Percentiles rank a stretch among this genome's conserved stretches.
These are phyloP conservation scores for Aegle marmelos DNA, from an alignment of 345 rosid genomes.

Conservation along the genomic window DNA sequence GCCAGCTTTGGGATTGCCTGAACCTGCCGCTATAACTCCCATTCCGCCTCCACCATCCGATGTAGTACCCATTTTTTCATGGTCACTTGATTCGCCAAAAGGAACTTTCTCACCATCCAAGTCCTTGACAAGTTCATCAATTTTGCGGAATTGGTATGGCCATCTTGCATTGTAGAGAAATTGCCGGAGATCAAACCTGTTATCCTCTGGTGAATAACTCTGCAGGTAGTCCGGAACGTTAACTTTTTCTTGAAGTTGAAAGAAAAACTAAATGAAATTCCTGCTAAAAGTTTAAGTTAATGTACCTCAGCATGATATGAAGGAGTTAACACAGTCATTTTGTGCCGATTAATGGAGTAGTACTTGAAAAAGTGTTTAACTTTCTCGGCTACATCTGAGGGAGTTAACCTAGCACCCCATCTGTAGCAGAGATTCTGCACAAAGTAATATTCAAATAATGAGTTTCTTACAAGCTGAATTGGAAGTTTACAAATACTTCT, in stretches of 20 bases:
- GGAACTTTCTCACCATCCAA: conserved; percentile 58
- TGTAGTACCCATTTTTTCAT: neutral
- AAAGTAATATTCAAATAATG: neutral
- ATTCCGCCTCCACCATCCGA: conserved; percentile 26
- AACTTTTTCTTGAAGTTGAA: neutral
- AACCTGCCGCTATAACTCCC: conserved; percentile 68
- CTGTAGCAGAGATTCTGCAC: conserved; percentile 85
- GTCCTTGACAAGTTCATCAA: conserved; percentile 69
- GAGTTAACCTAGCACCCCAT: conserved; percentile 82
- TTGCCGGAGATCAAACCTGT: conserved; percentile 86
- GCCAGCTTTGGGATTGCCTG: conserved; percentile 65
- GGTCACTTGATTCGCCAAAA: conserved; percentile 28
- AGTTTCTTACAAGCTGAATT: conserved; percentile 13
- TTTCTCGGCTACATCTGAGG: conserved; percentile 84
- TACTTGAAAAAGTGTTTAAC: conserved; percentile 91
- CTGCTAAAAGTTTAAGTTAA: neutral
- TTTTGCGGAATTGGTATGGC: conserved; percentile 86
- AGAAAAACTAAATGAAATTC: neutral
- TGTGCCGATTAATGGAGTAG: conserved; percentile 93
- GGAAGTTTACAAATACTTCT: neutral
- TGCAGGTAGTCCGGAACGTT: conserved; percentile 21
- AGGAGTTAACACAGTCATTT: conserved; percentile 92
- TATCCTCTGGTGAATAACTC: conserved; percentile 96
- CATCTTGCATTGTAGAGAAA: conserved; percentile 79
- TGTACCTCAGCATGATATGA: conserved; percentile 95